Conservation (phyloP, 2,329 filamentous ascomycete genomes). For the Colletotrichum sublineola region DNA sequence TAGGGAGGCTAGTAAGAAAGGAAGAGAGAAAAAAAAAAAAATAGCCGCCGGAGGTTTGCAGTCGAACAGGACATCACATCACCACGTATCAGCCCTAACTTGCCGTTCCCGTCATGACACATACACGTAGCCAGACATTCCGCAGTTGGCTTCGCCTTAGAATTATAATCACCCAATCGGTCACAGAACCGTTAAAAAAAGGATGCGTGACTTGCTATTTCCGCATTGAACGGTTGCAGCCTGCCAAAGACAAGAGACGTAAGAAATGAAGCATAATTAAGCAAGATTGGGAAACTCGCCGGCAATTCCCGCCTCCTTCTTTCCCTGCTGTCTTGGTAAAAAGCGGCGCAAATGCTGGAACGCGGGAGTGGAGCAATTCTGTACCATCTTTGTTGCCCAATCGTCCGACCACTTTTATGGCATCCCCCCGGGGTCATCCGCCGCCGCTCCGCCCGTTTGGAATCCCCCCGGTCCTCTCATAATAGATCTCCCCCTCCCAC, state of each 20-base stretch:
- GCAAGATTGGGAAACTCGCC: slow-evolving; percentile 3
- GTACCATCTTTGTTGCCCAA: slow-evolving; percentile 22
- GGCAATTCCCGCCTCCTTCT: neutral
- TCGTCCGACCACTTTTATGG: slow-evolving; percentile 28
- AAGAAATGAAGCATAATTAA: slow-evolving; percentile 17
- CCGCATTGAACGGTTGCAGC: slow-evolving; percentile 2
- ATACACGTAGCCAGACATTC: slow-evolving; percentile 15
- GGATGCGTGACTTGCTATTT: neutral
- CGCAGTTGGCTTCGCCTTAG: neutral
- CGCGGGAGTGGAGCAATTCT: slow-evolving; percentile 25
- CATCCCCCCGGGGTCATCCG: neutral
- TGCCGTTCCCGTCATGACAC: slow-evolving; percentile 18
- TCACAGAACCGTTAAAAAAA: neutral
- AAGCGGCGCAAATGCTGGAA: slow-evolving; percentile 28
- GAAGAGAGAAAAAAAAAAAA: neutral
- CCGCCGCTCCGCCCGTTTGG: slow-evolving; percentile 36
- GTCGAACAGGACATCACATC: slow-evolving; percentile 13
- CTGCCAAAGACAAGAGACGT: neutral
- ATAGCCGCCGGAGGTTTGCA: slow-evolving; percentile 1
- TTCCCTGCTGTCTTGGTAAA: slow-evolving; percentile 37
- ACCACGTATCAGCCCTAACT: slow-evolving; percentile 5
- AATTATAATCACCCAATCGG: neutral
- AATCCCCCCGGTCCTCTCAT: slow-evolving; percentile 9
- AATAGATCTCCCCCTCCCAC: slow-evolving; percentile 8
- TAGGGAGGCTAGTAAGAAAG: neutral